Conservation (phyloP, 1,139 yeast species). For the Arxiozyma heterogenica region DNA sequence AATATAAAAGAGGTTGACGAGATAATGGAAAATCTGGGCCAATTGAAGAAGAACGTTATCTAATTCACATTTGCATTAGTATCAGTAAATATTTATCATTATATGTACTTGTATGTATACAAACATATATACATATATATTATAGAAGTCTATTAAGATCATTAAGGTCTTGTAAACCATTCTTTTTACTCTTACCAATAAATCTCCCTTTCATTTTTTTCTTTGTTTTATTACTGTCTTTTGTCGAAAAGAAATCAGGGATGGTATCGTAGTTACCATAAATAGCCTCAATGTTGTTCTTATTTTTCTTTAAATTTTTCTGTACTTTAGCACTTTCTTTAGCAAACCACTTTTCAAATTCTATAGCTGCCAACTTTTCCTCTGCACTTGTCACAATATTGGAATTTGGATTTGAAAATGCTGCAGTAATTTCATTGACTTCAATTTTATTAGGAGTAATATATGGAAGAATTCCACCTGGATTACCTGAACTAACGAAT, state of each 20-base stretch:
- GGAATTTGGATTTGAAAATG: slow-evolving; percentile 6
- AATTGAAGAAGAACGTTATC: no score
- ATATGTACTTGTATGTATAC: no score
- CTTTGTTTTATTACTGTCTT: slow-evolving; percentile 6
- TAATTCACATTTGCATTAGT: not conserved
- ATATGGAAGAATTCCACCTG: slow-evolving; percentile 17
- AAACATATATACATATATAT: not conserved
- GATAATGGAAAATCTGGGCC: not conserved
- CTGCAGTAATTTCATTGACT: slow-evolving; percentile 8
- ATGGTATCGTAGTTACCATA: slow-evolving; percentile 14
- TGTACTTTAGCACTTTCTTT: slow-evolving; percentile 53
- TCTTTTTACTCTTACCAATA: slow-evolving; percentile 8
- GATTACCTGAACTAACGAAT: slow-evolving; percentile 18
- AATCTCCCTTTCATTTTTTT: slow-evolving; percentile 17
- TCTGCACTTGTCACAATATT: slow-evolving; percentile 12
- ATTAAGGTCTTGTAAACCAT: not conserved
- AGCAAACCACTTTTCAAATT: slow-evolving; percentile 46
- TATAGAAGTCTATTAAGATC: not conserved
- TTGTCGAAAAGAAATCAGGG: slow-evolving; percentile 13
- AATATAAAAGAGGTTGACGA: no score
- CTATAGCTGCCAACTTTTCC: slow-evolving; percentile 46
- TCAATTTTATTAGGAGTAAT: slow-evolving; percentile 9
- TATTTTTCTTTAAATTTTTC: slow-evolving; percentile 32
- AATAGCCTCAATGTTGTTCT: slow-evolving; percentile 10
- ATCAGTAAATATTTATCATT: no score